Evolutionary conservation across 805 yeast species (phyloP).

Genomic region (Yarrowia yakushimensis): DNA sequence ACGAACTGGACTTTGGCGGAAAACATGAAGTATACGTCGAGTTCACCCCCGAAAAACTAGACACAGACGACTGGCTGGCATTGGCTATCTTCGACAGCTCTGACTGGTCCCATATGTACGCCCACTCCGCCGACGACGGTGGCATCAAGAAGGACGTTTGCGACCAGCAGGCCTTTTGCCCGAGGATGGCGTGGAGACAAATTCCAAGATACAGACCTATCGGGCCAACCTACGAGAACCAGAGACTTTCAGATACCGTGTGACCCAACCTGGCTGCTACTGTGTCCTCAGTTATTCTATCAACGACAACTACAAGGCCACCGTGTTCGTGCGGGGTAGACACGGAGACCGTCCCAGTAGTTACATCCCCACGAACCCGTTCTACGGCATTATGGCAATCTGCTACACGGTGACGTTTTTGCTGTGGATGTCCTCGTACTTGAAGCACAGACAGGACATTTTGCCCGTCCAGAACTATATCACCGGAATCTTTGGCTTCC

Average conservation of each 20-base stretch:
- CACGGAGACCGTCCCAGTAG: slow-evolving; percentile 86
- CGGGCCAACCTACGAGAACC: slow-evolving; percentile 56
- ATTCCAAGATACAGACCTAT: slow-evolving; percentile 55
- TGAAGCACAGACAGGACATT: slow-evolving; percentile 79
- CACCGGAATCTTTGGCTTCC: slow-evolving; percentile 76
- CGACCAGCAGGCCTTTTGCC: slow-evolving; percentile 61
- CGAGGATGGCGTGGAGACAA: slow-evolving; percentile 43
- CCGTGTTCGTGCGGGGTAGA: slow-evolving; percentile 83
- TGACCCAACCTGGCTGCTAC: slow-evolving; percentile 81
- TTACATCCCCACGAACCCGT: slow-evolving; percentile 85
- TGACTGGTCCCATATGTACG: slow-evolving; percentile 69
- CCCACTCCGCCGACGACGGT: slow-evolving; percentile 26
- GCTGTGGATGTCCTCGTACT: slow-evolving; percentile 80
- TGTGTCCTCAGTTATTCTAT: slow-evolving; percentile 66
- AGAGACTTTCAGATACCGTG: slow-evolving; percentile 58
- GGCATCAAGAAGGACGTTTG: slow-evolving; percentile 57
- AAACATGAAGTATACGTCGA: slow-evolving; percentile 58
- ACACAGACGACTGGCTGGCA: slow-evolving; percentile 49
- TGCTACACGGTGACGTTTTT: slow-evolving; percentile 77
- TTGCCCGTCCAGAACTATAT: slow-evolving; percentile 88
- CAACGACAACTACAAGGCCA: slow-evolving; percentile 51
- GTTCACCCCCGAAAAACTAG: slow-evolving; percentile 33
- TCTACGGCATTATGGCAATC: slow-evolving; percentile 80
- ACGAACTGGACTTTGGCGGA: slow-evolving; percentile 86
- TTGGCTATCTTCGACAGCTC: slow-evolving; percentile 79